These are phyloP conservation scores for Podosphaera aphanis DNA, from an alignment of 2,329 filamentous ascomycete genomes.

Conservation along the genomic window DNA sequence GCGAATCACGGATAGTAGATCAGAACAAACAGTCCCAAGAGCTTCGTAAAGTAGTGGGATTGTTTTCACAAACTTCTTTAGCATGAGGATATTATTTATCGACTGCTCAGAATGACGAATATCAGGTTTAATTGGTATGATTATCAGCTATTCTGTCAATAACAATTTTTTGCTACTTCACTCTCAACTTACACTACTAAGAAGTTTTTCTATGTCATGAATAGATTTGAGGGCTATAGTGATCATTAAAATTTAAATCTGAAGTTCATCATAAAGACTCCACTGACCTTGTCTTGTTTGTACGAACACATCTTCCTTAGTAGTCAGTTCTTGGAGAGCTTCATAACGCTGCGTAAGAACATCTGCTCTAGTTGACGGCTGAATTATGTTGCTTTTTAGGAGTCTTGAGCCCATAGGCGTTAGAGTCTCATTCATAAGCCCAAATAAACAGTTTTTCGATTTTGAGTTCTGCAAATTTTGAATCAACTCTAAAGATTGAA, in stretches of 20 bases:
- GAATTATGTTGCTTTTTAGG: slow-evolving; percentile 64
- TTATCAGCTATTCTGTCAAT: slow-evolving; percentile 36
- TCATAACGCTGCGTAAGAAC: slow-evolving; percentile 55
- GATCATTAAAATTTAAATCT: not conserved
- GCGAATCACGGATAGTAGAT: slow-evolving; percentile 42
- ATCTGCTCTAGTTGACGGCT: slow-evolving; percentile 51
- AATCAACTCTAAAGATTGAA: slow-evolving; percentile 68
- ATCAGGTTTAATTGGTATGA: slow-evolving; percentile 42
- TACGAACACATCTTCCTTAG: slow-evolving; percentile 67
- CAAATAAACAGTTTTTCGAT: slow-evolving; percentile 64
- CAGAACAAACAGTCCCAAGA: slow-evolving; percentile 37
- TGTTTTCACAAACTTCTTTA: slow-evolving; percentile 58
- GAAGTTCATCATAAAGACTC: not conserved
- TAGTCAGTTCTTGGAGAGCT: slow-evolving; percentile 59
- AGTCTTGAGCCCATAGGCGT: slow-evolving; percentile 78
- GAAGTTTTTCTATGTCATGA: slow-evolving; percentile 53
- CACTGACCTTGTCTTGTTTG: slow-evolving; percentile 41
- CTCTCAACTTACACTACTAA: slow-evolving; percentile 39
- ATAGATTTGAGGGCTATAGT: slow-evolving; percentile 44
- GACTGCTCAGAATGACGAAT: slow-evolving; percentile 53
- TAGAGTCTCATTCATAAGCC: slow-evolving; percentile 59
- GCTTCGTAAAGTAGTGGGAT: slow-evolving; percentile 45
- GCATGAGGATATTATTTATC: slow-evolving; percentile 65
- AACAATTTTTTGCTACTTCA: no score
- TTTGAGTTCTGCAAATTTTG: slow-evolving; percentile 61